phyloP scores from a whole-genome alignment of 768 basidiomycete species.

The Macrolepiota dolichaula region DNA sequence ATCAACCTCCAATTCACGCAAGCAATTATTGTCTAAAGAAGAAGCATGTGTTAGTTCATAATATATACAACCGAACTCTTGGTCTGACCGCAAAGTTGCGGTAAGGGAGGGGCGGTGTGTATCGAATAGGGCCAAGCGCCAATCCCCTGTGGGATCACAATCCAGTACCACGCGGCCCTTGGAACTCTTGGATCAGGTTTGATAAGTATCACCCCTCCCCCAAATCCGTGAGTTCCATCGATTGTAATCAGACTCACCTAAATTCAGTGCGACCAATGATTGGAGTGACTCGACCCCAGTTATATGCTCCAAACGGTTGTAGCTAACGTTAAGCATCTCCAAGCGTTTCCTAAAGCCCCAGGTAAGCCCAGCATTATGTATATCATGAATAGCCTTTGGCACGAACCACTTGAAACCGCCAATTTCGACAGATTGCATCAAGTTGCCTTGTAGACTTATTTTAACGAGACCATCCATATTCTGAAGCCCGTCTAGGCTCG shows the following conservation, averaged over 20 bases:
- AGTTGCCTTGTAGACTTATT: constrained; percentile 78
- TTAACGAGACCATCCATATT: constrained; percentile 79
- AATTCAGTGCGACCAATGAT: constrained; percentile 69
- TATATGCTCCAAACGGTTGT: constrained; percentile 64
- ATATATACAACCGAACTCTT: not conserved
- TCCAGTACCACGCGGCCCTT: constrained; percentile 7
- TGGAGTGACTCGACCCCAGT: constrained; percentile 58
- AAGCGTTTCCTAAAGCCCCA: constrained; percentile 46
- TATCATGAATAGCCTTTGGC: constrained; percentile 13
- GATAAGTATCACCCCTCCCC: not conserved
- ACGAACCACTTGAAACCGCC: constrained; percentile 64
- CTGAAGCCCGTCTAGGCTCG: constrained; percentile 70
- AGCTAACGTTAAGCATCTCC: constrained; percentile 80
- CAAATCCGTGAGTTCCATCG: constrained; percentile 1
- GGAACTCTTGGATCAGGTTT: not conserved
- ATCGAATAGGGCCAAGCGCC: not conserved
- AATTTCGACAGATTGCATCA: constrained; percentile 61
- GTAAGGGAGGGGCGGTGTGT: not conserved
- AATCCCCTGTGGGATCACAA: not conserved
- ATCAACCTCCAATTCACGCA: constrained; percentile 52
- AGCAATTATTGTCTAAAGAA: constrained; percentile 66
- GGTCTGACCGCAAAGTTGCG: not conserved
- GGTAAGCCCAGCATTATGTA: constrained; percentile 7
- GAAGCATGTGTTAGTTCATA: constrained; percentile 12
- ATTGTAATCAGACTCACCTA: constrained; percentile 58